Conservation (phyloP, 1,139 yeast species). For the Taiozyma onychis region DNA sequence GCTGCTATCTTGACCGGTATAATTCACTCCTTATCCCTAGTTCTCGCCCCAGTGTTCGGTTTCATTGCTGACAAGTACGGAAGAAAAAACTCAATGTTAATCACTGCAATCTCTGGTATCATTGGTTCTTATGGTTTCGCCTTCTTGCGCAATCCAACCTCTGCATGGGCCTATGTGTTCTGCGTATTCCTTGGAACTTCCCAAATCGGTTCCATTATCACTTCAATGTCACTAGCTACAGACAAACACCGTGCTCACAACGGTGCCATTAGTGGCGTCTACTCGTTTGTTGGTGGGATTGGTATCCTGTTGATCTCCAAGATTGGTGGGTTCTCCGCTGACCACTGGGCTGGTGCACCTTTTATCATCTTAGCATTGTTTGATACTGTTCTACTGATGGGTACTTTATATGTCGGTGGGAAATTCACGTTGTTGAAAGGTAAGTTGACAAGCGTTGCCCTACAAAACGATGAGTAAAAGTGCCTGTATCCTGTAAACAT, state of each 20-base stretch:
- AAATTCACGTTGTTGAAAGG: constrained; percentile 11
- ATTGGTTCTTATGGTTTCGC: constrained; percentile 32
- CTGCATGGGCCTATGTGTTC: constrained; percentile 28
- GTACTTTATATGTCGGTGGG: constrained; percentile 26
- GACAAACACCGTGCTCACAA: constrained; percentile 37
- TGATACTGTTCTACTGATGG: constrained; percentile 28
- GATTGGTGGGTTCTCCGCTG: constrained; percentile 59
- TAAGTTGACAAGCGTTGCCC: constrained; percentile 3
- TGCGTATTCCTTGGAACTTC: constrained; percentile 42
- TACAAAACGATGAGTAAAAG: constrained; percentile 4
- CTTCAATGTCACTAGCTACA: constrained; percentile 41
- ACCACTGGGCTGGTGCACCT: constrained; percentile 53
- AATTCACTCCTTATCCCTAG: constrained; percentile 49
- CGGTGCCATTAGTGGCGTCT: constrained; percentile 67
- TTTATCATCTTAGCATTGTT: constrained; percentile 48
- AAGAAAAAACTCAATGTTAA: constrained; percentile 30
- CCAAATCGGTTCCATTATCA: constrained; percentile 55
- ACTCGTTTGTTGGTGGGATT: constrained; percentile 61
- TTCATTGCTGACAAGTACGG: constrained; percentile 46
- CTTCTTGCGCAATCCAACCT: constrained; percentile 28
- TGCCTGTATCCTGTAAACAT: background rate
- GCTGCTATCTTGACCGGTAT: constrained; percentile 69
- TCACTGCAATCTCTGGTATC: constrained; percentile 34
- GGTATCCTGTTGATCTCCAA: constrained; percentile 58
- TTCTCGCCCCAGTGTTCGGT: constrained; percentile 64